These are phyloP conservation scores for Serendipita sp. DNA, from an alignment of 1,284 basidiomycete species.

Conservation along the genomic window DNA sequence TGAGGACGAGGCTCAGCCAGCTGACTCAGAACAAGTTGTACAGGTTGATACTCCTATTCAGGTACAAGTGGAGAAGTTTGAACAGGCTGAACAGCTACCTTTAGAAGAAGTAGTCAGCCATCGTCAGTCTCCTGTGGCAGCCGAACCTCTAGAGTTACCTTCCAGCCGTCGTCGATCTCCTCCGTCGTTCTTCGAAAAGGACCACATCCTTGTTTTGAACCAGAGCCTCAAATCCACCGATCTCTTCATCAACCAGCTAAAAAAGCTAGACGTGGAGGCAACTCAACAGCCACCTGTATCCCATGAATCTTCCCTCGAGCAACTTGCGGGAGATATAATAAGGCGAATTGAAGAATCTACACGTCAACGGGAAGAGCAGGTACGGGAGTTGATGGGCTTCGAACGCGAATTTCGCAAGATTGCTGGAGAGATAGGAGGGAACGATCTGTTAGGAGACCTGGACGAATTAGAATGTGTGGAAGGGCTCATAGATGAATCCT, in stretches of 20 bases:
- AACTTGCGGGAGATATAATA: conserved; percentile 59
- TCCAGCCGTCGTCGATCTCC: background rate
- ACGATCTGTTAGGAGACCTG: conserved; percentile 52
- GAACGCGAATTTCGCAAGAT: conserved; percentile 68
- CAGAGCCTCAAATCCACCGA: conserved; percentile 63
- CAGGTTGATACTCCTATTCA: background rate
- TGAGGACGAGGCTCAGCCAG: conserved; percentile 14
- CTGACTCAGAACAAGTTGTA: background rate
- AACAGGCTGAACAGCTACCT: background rate
- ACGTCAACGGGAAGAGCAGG: conserved; percentile 60
- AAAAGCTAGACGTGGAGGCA: conserved; percentile 38
- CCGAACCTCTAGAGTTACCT: background rate
- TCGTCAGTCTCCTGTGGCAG: background rate
- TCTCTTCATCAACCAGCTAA: conserved; percentile 55
- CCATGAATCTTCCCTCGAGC: conserved; percentile 44
- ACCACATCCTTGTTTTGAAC: conserved; percentile 55
- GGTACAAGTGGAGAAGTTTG: background rate
- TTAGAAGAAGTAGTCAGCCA: background rate
- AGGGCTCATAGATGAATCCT: conserved; percentile 29
- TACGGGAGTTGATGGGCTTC: conserved; percentile 57
- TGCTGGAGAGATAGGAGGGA: conserved; percentile 57
- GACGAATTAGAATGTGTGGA: conserved; percentile 43
- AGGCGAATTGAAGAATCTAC: conserved; percentile 57
- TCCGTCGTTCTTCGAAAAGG: conserved; percentile 31
- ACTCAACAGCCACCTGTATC: conserved; percentile 17